Percentiles rank a stretch among this genome's conserved stretches.
phyloP scores from a whole-genome alignment of 139 green algal species.

The Volvox africanus region DNA sequence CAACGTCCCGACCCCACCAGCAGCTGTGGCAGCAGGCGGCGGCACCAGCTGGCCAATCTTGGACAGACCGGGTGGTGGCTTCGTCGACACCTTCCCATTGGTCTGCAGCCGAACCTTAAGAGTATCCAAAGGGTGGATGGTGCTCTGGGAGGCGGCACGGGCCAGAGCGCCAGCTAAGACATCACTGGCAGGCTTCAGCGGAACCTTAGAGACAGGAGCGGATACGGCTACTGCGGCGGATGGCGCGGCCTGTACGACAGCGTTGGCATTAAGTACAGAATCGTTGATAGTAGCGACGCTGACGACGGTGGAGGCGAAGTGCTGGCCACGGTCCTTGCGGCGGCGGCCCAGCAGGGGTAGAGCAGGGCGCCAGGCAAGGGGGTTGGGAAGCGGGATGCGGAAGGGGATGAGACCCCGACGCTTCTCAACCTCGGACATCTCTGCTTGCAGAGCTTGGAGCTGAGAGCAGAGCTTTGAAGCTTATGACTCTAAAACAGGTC shows the following conservation, averaged over 20 bases:
- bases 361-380: neutral
- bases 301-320: slow-evolving; percentile 35
- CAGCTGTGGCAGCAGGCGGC: slow-evolving; percentile 42
- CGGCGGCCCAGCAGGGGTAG: slow-evolving; percentile 16
- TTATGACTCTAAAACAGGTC: too few relatives aligned
- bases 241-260: slow-evolving; percentile 21
- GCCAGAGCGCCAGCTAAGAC: slow-evolving; percentile 89
- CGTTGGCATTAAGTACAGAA: neutral
- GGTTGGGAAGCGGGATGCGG: slow-evolving; percentile 38
- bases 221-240: neutral
- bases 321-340: slow-evolving; percentile 17
- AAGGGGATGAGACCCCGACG: slow-evolving; percentile 42
- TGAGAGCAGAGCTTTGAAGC: neutral
- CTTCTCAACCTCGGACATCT: slow-evolving; percentile 42
- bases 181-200: slow-evolving; percentile 78
- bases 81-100: neutral
- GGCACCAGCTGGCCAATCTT: slow-evolving; percentile 80
- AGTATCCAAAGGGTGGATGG: slow-evolving; percentile 95
- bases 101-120: slow-evolving; percentile 90
- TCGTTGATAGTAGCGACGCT: slow-evolving; percentile 32
- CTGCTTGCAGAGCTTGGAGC: neutral
- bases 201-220: slow-evolving; percentile 33
- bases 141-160: slow-evolving; percentile 85
- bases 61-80: slow-evolving; percentile 55
- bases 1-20: neutral